Base-by-base conservation (phyloP, 2,329 filamentous ascomycete species). In the Microcyclospora tardicrescens region DNA sequence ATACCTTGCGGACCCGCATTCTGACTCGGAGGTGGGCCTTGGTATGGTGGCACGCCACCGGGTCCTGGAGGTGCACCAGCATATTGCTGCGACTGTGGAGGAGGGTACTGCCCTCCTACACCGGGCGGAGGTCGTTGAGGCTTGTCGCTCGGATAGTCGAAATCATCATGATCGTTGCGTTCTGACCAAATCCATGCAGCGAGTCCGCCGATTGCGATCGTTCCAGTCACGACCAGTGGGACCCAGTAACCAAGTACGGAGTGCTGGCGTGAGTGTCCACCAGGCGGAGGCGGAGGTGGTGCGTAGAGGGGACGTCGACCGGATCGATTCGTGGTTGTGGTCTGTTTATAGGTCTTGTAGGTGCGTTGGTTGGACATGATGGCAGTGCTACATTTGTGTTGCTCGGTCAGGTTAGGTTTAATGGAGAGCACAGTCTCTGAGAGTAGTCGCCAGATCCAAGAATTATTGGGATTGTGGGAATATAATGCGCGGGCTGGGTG, bases 161-260 rank as follows among this genome's bases (percentile, higher is more conserved):
- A 71, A 19, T 86, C 79, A 38, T 84, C 79, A 42, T 79, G 74
- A 48, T 83, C 79, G 54, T 72, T 76, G 54, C 84, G 80, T 64
- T 93, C 86, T 60, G 82, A 93, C 86, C 86, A 94, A 43, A 87
- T 77, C 89, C 89, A 96, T 41, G 85, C 85, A 37, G 80, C 87
- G 35, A 93, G 65, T 28, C 87, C 86, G 39, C 83, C 79, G 15
- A 87, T 85, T 43, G 89, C 89, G 50, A 93, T 77, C 34, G 85
- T 87, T 42, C 93, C 77, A 36, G 87, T 95, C 47, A 94, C 64
- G 48, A 79, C 80, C 40, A 96, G 72, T 45, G 89, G 89, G 43
- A 94, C 75, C 84, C 87, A 95, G 65, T 93, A 89, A 55, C 79
- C 75, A 64, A 84, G 75, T 49, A 76, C 72, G 58, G 60, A 61